Conservation (phyloP, 495 filamentous ascomycete species). For the Echria macrotheca region DNA sequence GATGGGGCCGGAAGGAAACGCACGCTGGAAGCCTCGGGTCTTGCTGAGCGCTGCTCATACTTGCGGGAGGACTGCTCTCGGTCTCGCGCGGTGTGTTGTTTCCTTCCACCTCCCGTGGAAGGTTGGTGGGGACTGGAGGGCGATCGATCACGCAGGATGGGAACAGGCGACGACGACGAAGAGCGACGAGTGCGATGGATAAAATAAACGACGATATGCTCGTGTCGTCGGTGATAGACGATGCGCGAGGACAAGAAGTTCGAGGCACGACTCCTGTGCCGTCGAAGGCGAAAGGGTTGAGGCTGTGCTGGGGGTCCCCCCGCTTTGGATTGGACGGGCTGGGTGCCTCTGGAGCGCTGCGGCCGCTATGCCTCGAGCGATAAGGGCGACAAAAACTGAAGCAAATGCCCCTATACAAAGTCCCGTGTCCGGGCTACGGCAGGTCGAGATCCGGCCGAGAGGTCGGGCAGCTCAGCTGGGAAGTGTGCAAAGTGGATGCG, state of each 20-base stretch:
- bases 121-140: slow-evolving; percentile 10
- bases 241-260: background rate
- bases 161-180: background rate
- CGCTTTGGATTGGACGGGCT: slow-evolving; percentile 18
- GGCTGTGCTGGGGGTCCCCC: slow-evolving; percentile 28
- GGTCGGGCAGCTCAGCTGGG: background rate
- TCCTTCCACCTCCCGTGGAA: slow-evolving; percentile 14
- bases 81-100: slow-evolving; percentile 11
- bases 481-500: background rate
- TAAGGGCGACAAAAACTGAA: slow-evolving; percentile 1
- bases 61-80: slow-evolving; percentile 14
- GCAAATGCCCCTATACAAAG: slow-evolving; percentile 1
- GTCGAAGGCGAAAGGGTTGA: slow-evolving; percentile 19
- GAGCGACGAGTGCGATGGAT: slow-evolving; percentile 1
- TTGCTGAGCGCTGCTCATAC: slow-evolving; percentile 27
- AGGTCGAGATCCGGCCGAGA: slow-evolving; percentile 5
- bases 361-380: background rate
- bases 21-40: slow-evolving; percentile 29
- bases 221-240: too few relatives aligned
- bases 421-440: background rate
- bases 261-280: background rate
- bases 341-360: background rate
- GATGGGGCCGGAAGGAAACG: slow-evolving; percentile 14
- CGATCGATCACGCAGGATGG: slow-evolving; percentile 1
- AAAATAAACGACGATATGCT: too few relatives aligned